Evolutionary conservation across 1,139 yeast species (phyloP), one percentile per base, ranked within the genome.

Genomic region (Yamadazyma dendronema): DNA sequence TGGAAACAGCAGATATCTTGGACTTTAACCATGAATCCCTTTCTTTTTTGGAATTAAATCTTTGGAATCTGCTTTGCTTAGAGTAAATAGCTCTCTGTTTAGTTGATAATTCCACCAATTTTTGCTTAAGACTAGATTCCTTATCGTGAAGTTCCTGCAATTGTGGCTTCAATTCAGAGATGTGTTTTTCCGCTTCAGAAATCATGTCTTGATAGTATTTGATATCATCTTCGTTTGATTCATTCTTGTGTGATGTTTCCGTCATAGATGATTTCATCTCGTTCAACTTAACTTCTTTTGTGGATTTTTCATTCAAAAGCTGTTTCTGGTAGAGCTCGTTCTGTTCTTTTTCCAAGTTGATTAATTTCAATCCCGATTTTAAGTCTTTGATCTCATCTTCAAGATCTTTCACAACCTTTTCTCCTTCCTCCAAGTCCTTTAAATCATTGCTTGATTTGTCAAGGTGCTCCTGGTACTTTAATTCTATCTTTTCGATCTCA

Each of bases 31-130:
- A 86, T 1, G 46, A 35, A 53, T 89, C 84, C 47, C 97, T 74
- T 43, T 85, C 83, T 4, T 61, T 54, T 43, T 74, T 72, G 9
- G 74, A 61, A 1, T 59, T 48, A 49, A 87, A 89, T 47, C 77
- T 75, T 30, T 80, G 73, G 46, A 77, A 77, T 39, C 92, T 75
- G 31, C 84, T 88, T 49, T 83, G 87, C 52, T 89, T 90, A 10
- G 88, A 70, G 39, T 84, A 77, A 8, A 90, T 60, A 7, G 80
- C 72, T 46, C 86, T 69, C 56, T 84, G 89, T 26, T 65, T 70
- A 2, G 79, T 67, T 36, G 72, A 71, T 30, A 79, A 54, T 12
- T 68, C 66, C 3, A 65, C 53, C 26, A 84, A 59, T 33, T 66
- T 55, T 2, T 56, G 47, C 42, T 75, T 75, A 11, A 72, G 45